These are phyloP conservation scores for Fraxinus pennsylvanica DNA, from an alignment of 257 asterid species.

Conservation along the genomic window DNA sequence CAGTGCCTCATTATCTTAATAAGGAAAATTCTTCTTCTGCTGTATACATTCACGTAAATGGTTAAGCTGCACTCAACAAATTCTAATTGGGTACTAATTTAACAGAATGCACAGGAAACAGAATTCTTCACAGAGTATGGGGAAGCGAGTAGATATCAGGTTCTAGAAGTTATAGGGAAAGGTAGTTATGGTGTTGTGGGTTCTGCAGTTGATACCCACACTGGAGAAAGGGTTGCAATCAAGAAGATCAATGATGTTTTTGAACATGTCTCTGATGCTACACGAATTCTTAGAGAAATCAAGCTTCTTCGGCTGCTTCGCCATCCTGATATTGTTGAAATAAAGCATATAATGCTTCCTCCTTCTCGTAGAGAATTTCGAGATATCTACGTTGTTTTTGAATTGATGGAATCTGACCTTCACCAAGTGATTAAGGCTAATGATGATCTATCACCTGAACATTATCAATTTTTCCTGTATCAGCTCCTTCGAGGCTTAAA, in stretches of 20 bases:
- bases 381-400: constrained; percentile 88
- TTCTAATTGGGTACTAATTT: constrained; percentile 24
- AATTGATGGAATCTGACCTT: constrained; percentile 95
- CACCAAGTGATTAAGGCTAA: constrained; percentile 98
- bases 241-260: constrained; percentile 94
- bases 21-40: too few species aligned
- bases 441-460: constrained; percentile 87
- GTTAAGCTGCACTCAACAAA: neutral
- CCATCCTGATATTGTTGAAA: constrained; percentile 92
- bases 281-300: constrained; percentile 89
- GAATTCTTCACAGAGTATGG: constrained; percentile 96
- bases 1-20: neutral
- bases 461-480: constrained; percentile 84
- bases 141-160: constrained; percentile 85
- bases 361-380: constrained; percentile 93
- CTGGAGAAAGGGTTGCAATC: constrained; percentile 89
- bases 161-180: constrained; percentile 93
- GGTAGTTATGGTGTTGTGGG: constrained; percentile 98
- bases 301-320: constrained; percentile 89
- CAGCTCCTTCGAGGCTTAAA: constrained; percentile 94
- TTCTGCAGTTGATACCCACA: constrained; percentile 79
- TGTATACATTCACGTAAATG: neutral
- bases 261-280: constrained; percentile 97
- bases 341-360: constrained; percentile 95
- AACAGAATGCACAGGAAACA: constrained; percentile 58